phyloP scores from a whole-genome alignment of 2,329 filamentous ascomycete genomes.

The Talaromyces albobiverticillius region DNA sequence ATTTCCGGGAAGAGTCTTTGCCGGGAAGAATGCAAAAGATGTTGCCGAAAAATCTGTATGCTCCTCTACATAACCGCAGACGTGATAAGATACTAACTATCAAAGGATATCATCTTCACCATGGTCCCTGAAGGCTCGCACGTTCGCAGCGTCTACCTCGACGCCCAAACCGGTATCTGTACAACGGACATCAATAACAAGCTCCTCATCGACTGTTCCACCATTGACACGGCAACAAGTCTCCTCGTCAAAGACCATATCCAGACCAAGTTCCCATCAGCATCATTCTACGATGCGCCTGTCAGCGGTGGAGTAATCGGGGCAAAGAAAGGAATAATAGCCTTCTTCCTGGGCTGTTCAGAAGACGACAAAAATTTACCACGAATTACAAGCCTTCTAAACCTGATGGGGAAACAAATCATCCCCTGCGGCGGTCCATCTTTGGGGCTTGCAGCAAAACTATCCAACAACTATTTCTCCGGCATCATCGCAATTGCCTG shows the following conservation, averaged over 20 bases:
- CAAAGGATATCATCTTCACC: constrained; percentile 49
- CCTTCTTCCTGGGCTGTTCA: constrained; percentile 52
- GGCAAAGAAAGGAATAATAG: constrained; percentile 51
- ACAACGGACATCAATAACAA: constrained; percentile 42
- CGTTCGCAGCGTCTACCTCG: constrained; percentile 51
- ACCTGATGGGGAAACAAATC: constrained; percentile 52
- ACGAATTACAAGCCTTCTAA: constrained; percentile 44
- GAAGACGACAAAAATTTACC: constrained; percentile 43
- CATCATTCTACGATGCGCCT: constrained; percentile 53
- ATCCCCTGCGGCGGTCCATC: constrained; percentile 57
- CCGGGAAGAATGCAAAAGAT: constrained; percentile 44
- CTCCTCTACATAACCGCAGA: not conserved
- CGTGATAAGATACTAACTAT: not conserved
- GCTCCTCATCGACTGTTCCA: constrained; percentile 55
- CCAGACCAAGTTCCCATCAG: constrained; percentile 33
- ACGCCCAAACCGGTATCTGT: constrained; percentile 42
- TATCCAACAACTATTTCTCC: constrained; percentile 61
- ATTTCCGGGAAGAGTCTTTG: constrained; percentile 38
- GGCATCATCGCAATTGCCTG: constrained; percentile 58
- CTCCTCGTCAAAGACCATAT: constrained; percentile 45
- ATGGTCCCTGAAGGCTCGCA: constrained; percentile 56
- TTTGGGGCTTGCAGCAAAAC: constrained; percentile 57
- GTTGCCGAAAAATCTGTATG: constrained; percentile 51
- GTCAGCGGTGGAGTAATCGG: constrained; percentile 54
- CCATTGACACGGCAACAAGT: constrained; percentile 54